These are phyloP conservation scores for Aspergillus avenaceus DNA, from an alignment of 495 filamentous ascomycete species.

Conservation along the genomic window DNA sequence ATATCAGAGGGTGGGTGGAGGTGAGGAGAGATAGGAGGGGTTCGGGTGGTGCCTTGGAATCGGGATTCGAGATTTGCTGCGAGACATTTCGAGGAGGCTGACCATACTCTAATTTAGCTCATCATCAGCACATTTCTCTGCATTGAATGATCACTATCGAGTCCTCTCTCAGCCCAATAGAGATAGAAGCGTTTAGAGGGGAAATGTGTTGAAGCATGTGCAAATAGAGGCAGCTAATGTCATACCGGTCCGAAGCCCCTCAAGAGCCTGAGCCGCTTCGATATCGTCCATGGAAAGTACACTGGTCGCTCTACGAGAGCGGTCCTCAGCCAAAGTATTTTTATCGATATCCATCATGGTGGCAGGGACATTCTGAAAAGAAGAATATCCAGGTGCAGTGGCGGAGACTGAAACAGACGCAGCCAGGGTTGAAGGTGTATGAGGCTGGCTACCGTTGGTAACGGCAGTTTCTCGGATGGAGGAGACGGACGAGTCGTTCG, in stretches of 20 bases:
- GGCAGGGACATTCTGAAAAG: slow-evolving; percentile 28
- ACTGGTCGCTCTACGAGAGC: slow-evolving; percentile 42
- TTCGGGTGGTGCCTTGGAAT: slow-evolving; percentile 46
- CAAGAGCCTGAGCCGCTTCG: slow-evolving; percentile 83
- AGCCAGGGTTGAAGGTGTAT: background rate
- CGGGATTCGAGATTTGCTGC: slow-evolving; percentile 21
- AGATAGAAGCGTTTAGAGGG: slow-evolving; percentile 3
- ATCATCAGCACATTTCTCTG: background rate
- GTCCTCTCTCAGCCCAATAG: background rate
- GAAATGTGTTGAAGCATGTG: background rate
- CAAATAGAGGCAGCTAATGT: slow-evolving; percentile 10
- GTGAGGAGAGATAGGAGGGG: slow-evolving; percentile 78
- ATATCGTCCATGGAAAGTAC: slow-evolving; percentile 75
- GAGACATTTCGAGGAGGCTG: slow-evolving; percentile 27
- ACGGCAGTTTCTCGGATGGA: slow-evolving; percentile 15
- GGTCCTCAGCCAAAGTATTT: slow-evolving; percentile 30
- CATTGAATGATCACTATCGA: too few relatives aligned
- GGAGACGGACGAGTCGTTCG: slow-evolving; percentile 12
- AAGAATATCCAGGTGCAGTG: slow-evolving; percentile 9
- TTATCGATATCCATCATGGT: slow-evolving; percentile 41
- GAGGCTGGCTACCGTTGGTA: slow-evolving; percentile 4
- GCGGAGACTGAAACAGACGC: slow-evolving; percentile 10
- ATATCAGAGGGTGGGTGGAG: slow-evolving; percentile 72
- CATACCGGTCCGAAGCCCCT: slow-evolving; percentile 77
- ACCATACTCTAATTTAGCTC: slow-evolving; percentile 24